These are phyloP conservation scores for Aspergillus uvarum DNA, from an alignment of 2,329 filamentous ascomycete species.

Conservation along the genomic window DNA sequence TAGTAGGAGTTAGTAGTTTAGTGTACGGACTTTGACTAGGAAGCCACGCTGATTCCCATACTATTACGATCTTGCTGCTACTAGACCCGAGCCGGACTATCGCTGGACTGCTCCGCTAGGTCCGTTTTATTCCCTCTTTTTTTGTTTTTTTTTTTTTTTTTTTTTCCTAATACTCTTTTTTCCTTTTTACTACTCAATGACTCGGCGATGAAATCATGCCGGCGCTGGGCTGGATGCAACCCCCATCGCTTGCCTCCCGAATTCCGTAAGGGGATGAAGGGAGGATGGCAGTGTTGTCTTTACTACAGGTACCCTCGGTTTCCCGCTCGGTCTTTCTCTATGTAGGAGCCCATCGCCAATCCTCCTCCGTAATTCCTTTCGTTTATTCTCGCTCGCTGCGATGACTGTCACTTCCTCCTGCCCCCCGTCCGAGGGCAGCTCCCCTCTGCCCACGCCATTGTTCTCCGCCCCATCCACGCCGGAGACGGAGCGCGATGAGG, in stretches of 20 bases:
- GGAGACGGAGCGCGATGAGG: constrained; percentile 8
- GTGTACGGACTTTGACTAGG: neutral
- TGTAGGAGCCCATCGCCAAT: neutral
- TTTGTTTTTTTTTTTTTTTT: no score
- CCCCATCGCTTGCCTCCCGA: neutral
- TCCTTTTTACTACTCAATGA: neutral
- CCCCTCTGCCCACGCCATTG: constrained; percentile 6
- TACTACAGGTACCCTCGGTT: neutral
- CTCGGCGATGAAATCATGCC: neutral
- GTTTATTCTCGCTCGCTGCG: neutral
- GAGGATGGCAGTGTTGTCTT: neutral
- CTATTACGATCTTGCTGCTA: neutral
- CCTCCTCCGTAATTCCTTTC: neutral
- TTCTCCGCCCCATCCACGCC: constrained; percentile 12
- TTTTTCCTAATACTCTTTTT: no score
- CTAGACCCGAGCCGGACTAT: neutral
- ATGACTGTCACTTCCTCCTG: neutral
- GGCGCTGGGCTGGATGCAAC: neutral
- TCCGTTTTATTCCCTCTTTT: no score
- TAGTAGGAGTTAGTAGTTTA: neutral
- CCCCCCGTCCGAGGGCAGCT: constrained; percentile 1
- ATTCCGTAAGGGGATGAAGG: neutral
- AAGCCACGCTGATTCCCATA: neutral
- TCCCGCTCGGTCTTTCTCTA: neutral
- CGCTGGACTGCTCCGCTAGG: neutral